phyloP scores from a whole-genome alignment of 208 protist species.

The Acanthamoeba quina region DNA sequence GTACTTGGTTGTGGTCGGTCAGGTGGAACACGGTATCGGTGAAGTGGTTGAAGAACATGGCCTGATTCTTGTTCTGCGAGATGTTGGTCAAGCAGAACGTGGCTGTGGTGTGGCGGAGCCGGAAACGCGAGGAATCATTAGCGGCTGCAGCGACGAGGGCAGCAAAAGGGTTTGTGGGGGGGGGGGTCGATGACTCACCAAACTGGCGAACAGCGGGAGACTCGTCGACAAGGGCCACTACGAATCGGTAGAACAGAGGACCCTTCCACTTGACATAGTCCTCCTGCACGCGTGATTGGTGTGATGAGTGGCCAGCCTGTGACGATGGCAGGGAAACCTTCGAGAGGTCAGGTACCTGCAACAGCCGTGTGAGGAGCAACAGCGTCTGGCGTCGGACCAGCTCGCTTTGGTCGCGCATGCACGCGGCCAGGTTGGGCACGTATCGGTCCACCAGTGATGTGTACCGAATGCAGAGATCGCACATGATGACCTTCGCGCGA shows the following conservation, averaged over 20 bases:
- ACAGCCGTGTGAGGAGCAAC: constrained; percentile 78
- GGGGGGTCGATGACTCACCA: constrained; percentile 14
- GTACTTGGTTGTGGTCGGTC: constrained; percentile 77
- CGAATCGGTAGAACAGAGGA: constrained; percentile 83
- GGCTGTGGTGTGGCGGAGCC: constrained; percentile 5
- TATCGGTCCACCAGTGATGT: constrained; percentile 82
- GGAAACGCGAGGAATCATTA: too few relatives aligned
- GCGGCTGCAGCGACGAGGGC: too few relatives aligned
- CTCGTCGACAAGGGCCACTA: constrained; percentile 81
- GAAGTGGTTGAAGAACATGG: constrained; percentile 79
- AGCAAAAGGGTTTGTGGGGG: too few relatives aligned
- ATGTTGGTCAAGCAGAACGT: constrained; percentile 79
- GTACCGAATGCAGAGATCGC: constrained; percentile 86
- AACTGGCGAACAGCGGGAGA: constrained; percentile 28
- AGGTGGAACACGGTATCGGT: constrained; percentile 83
- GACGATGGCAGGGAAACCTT: not conserved
- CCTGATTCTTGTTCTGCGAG: not conserved
- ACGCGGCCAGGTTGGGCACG: constrained; percentile 81
- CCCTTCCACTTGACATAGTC: constrained; percentile 88
- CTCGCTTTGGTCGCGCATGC: constrained; percentile 82
- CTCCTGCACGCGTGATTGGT: constrained; percentile 73
- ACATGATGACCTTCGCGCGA: constrained; percentile 86
- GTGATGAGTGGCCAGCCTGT: too few relatives aligned
- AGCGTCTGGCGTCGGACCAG: constrained; percentile 85
- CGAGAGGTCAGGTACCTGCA: constrained; percentile 35